Evolutionary conservation across 2,329 filamentous ascomycete genomes (phyloP), one percentile per base, ranked within the genome.

Genomic region (Daldinia sp.): DNA sequence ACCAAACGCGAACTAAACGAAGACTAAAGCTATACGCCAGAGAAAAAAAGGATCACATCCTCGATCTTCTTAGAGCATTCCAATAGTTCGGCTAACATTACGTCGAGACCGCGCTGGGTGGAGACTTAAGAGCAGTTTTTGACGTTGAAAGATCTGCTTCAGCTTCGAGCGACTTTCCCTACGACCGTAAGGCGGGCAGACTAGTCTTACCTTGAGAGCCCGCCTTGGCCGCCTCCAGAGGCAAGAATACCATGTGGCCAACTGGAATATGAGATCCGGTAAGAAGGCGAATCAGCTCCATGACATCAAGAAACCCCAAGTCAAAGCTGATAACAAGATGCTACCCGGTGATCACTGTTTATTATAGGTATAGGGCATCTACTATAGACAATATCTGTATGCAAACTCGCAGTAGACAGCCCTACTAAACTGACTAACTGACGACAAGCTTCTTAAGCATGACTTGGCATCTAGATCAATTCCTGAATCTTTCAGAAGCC

Each of bases 101-200:
- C 59, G 54, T 67, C 57, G 60, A 60, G 64, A 57, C 37, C 50
- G 12, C n/a, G 7, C 41, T 20, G 7, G 60, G 68, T 60, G 56
- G 63, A 48, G 59, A 69, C 18, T 9, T 44, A 28, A 53, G 55
- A 60, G 51, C 54, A 60, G 6, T 44, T 51, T 64, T 63, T 60
- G 26, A 60, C 53, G 55, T 59, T 39, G 37, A 48, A 65, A 44
- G 44, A 58, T 48, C 57, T 35, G 42, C 18, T 46, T 35, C 26
- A 60, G 54, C 33, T 44, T 15, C 67, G 59, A 46, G 63, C 60
- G 63, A 69, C 64, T 70, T 68, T 68, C 39, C 39, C 3, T 33
- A 63, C 51, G 48, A 57, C 62, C 33, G 33, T 48, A 46, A 56
- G 12, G 37, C 37, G 13, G 6, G 54, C 18, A 12, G 6, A 23